These are phyloP conservation scores for Debaryomycetaceae sp. DNA, from an alignment of 1,139 yeast genomes.

Conservation along the genomic window DNA sequence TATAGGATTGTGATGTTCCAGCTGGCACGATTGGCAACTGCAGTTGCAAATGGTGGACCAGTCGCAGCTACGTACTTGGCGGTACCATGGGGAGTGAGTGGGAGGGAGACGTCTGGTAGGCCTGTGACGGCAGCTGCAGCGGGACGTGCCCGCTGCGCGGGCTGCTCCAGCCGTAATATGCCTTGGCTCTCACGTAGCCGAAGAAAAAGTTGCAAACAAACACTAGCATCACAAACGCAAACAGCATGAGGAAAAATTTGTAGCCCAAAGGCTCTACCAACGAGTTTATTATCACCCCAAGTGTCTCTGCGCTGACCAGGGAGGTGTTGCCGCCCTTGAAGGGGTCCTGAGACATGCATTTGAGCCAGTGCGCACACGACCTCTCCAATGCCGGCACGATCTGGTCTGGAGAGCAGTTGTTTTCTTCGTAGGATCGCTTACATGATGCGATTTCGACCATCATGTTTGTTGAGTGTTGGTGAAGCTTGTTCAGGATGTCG, in stretches of 20 bases:
- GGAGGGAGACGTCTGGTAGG: no score
- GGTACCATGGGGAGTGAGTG: no score
- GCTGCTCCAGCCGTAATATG: conserved; percentile 33
- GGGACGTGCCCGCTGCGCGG: neutral
- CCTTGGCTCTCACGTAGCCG: conserved; percentile 45
- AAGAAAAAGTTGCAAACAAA: conserved; percentile 41
- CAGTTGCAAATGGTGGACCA: no score
- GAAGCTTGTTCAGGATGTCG: conserved; percentile 51
- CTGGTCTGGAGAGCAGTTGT: conserved; percentile 53
- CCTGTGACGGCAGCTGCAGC: no score
- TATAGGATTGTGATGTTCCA: no score
- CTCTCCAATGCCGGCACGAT: conserved; percentile 59
- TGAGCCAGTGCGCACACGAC: conserved; percentile 57
- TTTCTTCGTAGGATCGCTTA: conserved; percentile 46
- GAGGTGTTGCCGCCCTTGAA: conserved; percentile 39
- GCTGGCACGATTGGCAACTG: no score
- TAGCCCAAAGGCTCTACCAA: conserved; percentile 62
- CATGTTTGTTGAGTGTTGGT: conserved; percentile 34
- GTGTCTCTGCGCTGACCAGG: conserved; percentile 56
- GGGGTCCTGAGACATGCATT: conserved; percentile 60
- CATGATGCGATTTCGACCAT: conserved; percentile 47
- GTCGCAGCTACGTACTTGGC: no score
- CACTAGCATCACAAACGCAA: conserved; percentile 23
- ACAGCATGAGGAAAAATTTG: conserved; percentile 47
- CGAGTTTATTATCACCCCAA: conserved; percentile 61